Conservation (phyloP, 306 rosid genomes). For the Cucurbita maxima region DNA sequence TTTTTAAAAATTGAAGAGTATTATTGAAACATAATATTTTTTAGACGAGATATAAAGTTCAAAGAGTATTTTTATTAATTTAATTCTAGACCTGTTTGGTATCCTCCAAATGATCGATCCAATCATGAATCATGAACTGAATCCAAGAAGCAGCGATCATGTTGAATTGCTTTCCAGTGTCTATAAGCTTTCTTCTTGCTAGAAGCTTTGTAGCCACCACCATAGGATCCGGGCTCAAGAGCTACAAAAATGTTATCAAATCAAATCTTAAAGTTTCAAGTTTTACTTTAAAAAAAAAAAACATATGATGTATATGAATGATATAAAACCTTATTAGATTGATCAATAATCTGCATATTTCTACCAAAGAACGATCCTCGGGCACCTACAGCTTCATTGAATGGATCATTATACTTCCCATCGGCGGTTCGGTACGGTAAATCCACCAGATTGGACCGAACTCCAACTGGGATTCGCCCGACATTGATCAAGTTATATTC, state of each 20-base stretch:
- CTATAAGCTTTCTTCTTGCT: conserved; percentile 36
- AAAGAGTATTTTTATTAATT: too few species aligned
- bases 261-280: background rate
- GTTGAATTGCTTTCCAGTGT: conserved; percentile 55
- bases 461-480: conserved; percentile 22
- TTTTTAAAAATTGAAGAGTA: too few species aligned
- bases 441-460: conserved; percentile 19
- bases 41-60: background rate
- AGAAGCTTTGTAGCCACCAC: conserved; percentile 49
- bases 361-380: conserved; percentile 53
- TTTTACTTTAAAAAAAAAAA: background rate
- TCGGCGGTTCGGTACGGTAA: conserved; percentile 34
- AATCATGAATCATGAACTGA: conserved; percentile 78
- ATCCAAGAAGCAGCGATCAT: conserved; percentile 66
- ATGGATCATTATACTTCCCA: conserved; percentile 46
- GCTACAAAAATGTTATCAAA: conserved; percentile 11
- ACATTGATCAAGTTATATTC: conserved; percentile 46
- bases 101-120: conserved; percentile 72
- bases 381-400: conserved; percentile 33
- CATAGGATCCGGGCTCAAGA: conserved; percentile 46
- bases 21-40: too few species aligned
- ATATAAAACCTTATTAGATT: background rate
- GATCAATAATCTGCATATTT: conserved; percentile 34
- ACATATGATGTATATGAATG: background rate
- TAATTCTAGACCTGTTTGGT: conserved; percentile 30